Evolutionary conservation across 75 land plant genomes (phyloP), one percentile per base, ranked within the genome.

Genomic region (Cunninghamia lanceolata): DNA sequence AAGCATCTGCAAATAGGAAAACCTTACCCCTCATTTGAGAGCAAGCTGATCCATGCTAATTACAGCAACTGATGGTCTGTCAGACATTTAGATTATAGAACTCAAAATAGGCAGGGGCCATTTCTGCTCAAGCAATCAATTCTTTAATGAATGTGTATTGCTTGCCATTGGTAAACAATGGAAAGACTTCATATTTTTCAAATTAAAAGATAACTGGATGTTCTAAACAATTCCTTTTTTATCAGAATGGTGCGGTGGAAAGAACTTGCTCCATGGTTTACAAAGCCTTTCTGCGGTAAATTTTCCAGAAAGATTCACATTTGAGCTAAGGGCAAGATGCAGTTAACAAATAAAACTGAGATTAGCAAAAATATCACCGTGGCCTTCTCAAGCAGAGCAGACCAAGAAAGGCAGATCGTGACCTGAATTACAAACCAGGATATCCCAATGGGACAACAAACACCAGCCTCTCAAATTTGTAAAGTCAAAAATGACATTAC

Each of bases 401-500:
- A 8, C 38, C 32, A 53, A 34, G 53, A 83, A 83, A 50, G 84
- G 84, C 63, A 53, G 42, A 50, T 30, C 4, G 63, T 45, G 47
- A 83, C 36, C 84, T 83, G 84, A 30, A 15, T 83, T 46, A 52
- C 39, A 83, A 83, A 53, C 40, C 84, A 83, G 84, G 42, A 19
- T 15, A 36, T 53, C 84, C 54, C 40, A 21, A 83, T 83, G 63
- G n/a, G 30, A 16, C 56, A 30, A 30, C 39, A 14, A 83, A 8
- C 25, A 53, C 34, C 63, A 83, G 40, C 83, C 50, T 45, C 38
- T 83, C 38, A 83, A 83, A 83, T 32, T 83, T 52, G 56, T 83
- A 30, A 45, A 83, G 59, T 38, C 56, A 83, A 83, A 54, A 54
- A 52, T 83, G 56, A 83, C 17, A 83, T 83, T 83, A 83, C 84